These are phyloP conservation scores for Sideroxylon spinosum DNA, from an alignment of 179 eudicot genomes.

Conservation along the genomic window DNA sequence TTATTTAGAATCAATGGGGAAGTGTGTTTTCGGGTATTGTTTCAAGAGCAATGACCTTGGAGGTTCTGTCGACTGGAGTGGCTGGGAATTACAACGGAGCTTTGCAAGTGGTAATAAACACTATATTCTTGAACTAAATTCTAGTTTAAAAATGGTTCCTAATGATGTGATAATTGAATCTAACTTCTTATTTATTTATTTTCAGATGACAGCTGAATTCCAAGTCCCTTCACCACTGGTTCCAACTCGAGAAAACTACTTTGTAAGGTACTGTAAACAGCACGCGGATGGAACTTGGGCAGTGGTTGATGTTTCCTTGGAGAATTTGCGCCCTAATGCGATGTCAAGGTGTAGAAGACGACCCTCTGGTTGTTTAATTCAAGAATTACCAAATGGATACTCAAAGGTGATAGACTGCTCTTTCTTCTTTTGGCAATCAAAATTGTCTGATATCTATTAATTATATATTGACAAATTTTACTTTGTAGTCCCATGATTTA, in stretches of 20 bases:
- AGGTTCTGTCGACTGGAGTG: constrained; percentile 88
- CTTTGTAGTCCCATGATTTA: too few relatives aligned
- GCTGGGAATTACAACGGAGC: constrained; percentile 98
- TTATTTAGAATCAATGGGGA: constrained; percentile 73
- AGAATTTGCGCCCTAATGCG: constrained; percentile 38
- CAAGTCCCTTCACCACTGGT: constrained; percentile 68
- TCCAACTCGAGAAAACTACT: constrained; percentile 62
- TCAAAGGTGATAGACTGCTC: constrained; percentile 37
- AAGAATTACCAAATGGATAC: constrained; percentile 69
- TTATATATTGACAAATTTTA: too few relatives aligned
- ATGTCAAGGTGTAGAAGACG: constrained; percentile 42
- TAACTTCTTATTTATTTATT: too few relatives aligned
- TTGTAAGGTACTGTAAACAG: constrained; percentile 60
- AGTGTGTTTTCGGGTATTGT: constrained; percentile 72
- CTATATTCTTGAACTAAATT: background rate
- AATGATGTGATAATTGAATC: background rate
- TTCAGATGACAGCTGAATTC: constrained; percentile 62
- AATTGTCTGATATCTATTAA: too few relatives aligned
- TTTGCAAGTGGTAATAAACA: constrained; percentile 72
- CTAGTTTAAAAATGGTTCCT: background rate
- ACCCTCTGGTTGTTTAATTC: constrained; percentile 65
- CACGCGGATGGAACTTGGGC: constrained; percentile 62
- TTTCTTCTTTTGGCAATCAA: too few relatives aligned
- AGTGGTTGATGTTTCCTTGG: constrained; percentile 63
- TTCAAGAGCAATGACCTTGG: constrained; percentile 81